phyloP scores from a whole-genome alignment of 2,329 filamentous ascomycete genomes.

The Trichoderma simmonsii region DNA sequence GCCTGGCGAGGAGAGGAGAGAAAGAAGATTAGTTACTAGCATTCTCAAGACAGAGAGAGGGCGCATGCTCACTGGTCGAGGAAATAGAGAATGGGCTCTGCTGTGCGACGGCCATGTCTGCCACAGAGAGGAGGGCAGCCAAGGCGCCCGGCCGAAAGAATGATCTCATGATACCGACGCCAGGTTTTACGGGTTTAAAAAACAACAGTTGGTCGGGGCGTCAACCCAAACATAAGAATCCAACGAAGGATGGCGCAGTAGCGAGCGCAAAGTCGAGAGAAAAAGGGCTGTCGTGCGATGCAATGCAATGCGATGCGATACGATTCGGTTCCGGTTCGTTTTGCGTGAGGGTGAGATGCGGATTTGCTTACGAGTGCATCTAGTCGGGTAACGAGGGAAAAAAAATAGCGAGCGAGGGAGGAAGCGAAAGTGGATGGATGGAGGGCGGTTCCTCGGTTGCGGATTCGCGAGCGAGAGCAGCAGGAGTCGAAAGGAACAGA shows the following conservation, averaged over 20 bases:
- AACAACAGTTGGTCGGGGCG: background rate
- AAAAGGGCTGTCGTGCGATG: background rate
- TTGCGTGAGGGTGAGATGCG: background rate
- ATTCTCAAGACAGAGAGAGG: constrained; percentile 1
- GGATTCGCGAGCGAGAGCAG: background rate
- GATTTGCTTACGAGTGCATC: background rate
- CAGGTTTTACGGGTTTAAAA: background rate
- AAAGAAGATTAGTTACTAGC: background rate
- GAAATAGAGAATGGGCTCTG: constrained; percentile 6
- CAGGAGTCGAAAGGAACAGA: background rate
- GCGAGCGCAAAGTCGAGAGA: background rate
- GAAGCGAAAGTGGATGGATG: constrained; percentile 7
- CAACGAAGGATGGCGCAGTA: background rate
- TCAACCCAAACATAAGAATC: background rate
- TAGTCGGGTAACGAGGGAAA: background rate
- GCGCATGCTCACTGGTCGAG: background rate
- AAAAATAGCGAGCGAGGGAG: background rate
- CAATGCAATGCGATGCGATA: background rate
- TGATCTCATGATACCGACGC: constrained; percentile 4
- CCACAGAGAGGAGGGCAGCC: constrained; percentile 12
- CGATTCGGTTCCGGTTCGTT: background rate
- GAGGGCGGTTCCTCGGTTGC: constrained; percentile 6
- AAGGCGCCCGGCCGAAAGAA: constrained; percentile 8
- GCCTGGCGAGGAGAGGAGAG: constrained; percentile 24
- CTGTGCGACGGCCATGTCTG: constrained; percentile 7